A percentile compares a stretch with the other conserved stretches of the same genome.
Evolutionary conservation across 805 yeast genomes (phyloP).

Genomic region (Candida parachauliodes): DNA sequence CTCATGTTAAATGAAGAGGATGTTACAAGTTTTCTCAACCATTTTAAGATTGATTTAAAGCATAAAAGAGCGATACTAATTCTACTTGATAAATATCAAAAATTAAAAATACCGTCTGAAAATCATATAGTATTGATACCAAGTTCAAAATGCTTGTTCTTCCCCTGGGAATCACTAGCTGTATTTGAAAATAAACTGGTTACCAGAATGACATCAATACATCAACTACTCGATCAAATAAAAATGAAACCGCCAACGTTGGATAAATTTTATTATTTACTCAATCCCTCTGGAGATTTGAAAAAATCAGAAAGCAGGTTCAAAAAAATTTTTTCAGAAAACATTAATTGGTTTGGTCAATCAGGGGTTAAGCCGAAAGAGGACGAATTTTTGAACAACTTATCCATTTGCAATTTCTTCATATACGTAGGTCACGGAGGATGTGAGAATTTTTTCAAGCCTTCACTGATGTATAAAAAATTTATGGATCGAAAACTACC

Average conservation of each 20-base stretch:
- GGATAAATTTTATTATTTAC: constrained; percentile 38
- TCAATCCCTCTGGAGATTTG: constrained; percentile 84
- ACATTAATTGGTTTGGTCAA: constrained; percentile 36
- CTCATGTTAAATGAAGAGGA: constrained; percentile 11
- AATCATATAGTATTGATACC: constrained; percentile 69
- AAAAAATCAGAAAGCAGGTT: constrained; percentile 58
- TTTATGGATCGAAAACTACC: constrained; percentile 38
- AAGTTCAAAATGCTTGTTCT: constrained; percentile 56
- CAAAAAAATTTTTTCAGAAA: constrained; percentile 11
- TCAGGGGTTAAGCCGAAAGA: constrained; percentile 58
- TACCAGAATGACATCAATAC: constrained; percentile 70
- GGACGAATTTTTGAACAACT: constrained; percentile 39
- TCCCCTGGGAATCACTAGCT: constrained; percentile 90
- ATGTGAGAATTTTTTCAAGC: constrained; percentile 77
- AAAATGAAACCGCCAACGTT: constrained; percentile 6
- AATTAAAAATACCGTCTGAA: constrained; percentile 7
- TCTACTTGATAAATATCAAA: constrained; percentile 29
- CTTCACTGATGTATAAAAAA: constrained; percentile 41
- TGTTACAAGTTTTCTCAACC: background rate
- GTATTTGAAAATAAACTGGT: constrained; percentile 52
- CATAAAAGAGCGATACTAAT: constrained; percentile 42
- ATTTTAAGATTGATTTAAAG: constrained; percentile 16
- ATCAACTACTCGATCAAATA: constrained; percentile 39
- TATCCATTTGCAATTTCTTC: constrained; percentile 46
- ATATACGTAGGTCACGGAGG: constrained; percentile 95